Evolutionary conservation across 768 basidiomycete genomes (phyloP).

Genomic region (Sporobolomyces phaffii): DNA sequence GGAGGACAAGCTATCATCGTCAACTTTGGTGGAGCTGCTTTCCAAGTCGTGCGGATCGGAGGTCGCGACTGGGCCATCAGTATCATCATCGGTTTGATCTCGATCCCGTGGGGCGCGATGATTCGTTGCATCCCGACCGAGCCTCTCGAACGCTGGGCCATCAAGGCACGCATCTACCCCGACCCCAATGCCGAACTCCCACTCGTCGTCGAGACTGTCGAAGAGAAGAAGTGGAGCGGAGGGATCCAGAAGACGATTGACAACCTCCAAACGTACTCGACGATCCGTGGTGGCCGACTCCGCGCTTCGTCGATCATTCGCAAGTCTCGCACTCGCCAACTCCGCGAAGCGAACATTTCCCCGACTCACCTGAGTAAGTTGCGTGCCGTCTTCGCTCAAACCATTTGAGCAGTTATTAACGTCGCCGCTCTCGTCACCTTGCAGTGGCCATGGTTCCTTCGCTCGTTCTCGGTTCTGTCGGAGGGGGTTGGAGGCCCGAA

Average conservation of each 20-base stretch:
- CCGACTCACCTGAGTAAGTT: constrained; percentile 38
- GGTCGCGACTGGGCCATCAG: constrained; percentile 92
- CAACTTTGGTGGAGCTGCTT: constrained; percentile 82
- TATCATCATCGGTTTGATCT: constrained; percentile 73
- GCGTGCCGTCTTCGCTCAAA: too few species aligned
- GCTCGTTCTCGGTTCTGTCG: constrained; percentile 66
- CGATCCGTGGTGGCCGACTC: constrained; percentile 64
- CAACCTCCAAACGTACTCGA: constrained; percentile 73
- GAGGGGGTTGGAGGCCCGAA: constrained; percentile 59
- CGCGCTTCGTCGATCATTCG: constrained; percentile 30
- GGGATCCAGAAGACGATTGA: constrained; percentile 78
- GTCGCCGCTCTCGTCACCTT: constrained; percentile 29
- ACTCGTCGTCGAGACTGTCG: constrained; percentile 7
- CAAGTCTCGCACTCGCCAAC: constrained; percentile 8
- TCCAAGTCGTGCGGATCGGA: constrained; percentile 71
- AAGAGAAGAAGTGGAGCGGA: constrained; percentile 37
- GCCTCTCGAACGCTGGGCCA: constrained; percentile 64
- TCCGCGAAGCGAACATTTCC: constrained; percentile 32
- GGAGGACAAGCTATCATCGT: constrained; percentile 80
- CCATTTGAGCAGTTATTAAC: too few species aligned
- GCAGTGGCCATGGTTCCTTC: constrained; percentile 68
- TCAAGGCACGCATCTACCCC: constrained; percentile 57
- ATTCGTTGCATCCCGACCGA: constrained; percentile 70
- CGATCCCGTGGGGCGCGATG: constrained; percentile 78
- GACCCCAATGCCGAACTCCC: constrained; percentile 62